These are phyloP conservation scores for Solanum acaule DNA, from an alignment of 257 asterid genomes.

Conservation along the genomic window DNA sequence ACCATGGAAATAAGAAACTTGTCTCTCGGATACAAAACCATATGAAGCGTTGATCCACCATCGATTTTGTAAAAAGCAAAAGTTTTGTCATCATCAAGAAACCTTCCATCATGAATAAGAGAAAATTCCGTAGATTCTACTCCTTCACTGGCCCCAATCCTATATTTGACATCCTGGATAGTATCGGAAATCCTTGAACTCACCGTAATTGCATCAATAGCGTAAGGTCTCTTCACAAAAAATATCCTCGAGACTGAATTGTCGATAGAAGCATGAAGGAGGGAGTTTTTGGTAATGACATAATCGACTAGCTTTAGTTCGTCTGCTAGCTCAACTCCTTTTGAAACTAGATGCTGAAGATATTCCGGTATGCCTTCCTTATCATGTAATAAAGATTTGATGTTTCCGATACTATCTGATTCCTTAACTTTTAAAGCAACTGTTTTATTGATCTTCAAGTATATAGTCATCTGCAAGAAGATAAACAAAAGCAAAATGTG, in stretches of 20 bases:
- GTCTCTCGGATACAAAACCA: neutral
- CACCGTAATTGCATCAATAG: neutral
- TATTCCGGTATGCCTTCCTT: conserved; percentile 15
- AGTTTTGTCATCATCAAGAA: conserved; percentile 13
- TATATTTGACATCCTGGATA: conserved; percentile 6
- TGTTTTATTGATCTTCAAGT: conserved; percentile 8
- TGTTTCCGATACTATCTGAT: conserved; percentile 6
- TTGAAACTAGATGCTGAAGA: conserved; percentile 6
- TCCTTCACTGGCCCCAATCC: conserved; percentile 3
- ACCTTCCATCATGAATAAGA: conserved; percentile 9
- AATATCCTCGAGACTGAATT: neutral
- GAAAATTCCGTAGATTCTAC: neutral
- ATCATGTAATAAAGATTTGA: conserved; percentile 6
- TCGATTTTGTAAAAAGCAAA: conserved; percentile 1
- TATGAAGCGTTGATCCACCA: conserved; percentile 8
- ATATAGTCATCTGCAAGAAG: conserved; percentile 7
- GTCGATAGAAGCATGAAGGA: conserved; percentile 3
- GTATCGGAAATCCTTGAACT: conserved; percentile 7
- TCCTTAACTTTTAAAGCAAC: conserved; percentile 6
- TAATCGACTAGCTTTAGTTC: conserved; percentile 5
- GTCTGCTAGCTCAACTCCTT: conserved; percentile 1
- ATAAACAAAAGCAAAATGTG: neutral
- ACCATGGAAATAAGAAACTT: neutral
- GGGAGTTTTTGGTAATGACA: conserved; percentile 5
- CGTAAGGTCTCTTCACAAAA: neutral